Conservation (phyloP, 1,284 basidiomycete genomes). For the Sanghuangporus baumii region DNA sequence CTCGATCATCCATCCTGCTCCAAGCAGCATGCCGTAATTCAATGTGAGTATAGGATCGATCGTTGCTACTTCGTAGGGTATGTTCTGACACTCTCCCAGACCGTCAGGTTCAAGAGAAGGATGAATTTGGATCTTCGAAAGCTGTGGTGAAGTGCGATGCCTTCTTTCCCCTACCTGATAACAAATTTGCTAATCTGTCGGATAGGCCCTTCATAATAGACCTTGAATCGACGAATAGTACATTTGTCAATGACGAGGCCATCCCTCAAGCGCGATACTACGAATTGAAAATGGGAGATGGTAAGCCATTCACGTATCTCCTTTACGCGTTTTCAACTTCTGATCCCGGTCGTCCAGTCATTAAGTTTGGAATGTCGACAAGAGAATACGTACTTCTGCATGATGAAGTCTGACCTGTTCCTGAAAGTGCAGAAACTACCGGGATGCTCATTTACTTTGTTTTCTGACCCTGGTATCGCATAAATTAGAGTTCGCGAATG, state of each 20-base stretch:
- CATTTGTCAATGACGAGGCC: constrained; percentile 81
- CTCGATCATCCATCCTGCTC: constrained; percentile 96
- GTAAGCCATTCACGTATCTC: constrained; percentile 39
- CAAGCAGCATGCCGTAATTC: constrained; percentile 97
- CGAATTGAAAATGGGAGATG: constrained; percentile 83
- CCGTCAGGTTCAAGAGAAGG: constrained; percentile 79
- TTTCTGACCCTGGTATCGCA: no score
- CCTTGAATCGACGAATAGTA: constrained; percentile 95
- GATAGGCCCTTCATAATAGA: constrained; percentile 91
- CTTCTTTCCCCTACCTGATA: constrained; percentile 5
- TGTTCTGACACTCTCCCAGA: constrained; percentile 35
- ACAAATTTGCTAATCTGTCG: constrained; percentile 14
- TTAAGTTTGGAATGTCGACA: constrained; percentile 86
- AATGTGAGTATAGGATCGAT: constrained; percentile 50
- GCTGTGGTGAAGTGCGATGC: constrained; percentile 69
- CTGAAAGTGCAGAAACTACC: not conserved
- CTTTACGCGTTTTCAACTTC: not conserved
- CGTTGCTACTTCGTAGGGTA: not conserved
- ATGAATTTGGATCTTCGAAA: constrained; percentile 83
- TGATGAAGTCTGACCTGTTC: constrained; percentile 53
- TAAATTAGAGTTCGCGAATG: not conserved
- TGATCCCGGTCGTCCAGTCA: constrained; percentile 44
- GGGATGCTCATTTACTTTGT: not conserved
- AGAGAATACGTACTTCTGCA: constrained; percentile 87
- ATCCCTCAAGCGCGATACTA: constrained; percentile 89